phyloP scores from a whole-genome alignment of 257 asterid species.

The Plantago major region DNA sequence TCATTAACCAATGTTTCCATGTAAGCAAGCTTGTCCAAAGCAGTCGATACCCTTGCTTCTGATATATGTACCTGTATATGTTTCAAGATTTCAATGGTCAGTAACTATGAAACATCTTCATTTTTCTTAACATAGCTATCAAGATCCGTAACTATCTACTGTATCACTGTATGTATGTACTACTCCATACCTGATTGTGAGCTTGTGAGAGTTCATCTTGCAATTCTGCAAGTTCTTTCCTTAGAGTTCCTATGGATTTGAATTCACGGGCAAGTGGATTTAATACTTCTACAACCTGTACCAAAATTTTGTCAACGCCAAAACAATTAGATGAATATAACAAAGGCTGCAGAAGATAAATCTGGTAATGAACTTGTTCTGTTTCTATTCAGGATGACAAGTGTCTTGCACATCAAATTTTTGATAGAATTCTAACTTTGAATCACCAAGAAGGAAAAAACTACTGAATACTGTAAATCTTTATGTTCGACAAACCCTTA shows the following conservation, averaged over 20 bases:
- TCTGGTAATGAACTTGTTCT: background rate
- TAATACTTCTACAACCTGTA: constrained; percentile 82
- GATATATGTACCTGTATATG: constrained; percentile 76
- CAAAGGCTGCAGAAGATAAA: background rate
- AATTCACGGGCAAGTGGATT: constrained; percentile 97
- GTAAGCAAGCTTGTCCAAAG: constrained; percentile 86
- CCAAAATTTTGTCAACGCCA: background rate
- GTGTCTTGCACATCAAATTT: background rate
- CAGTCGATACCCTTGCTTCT: constrained; percentile 84
- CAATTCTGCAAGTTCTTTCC: constrained; percentile 80
- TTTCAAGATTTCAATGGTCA: constrained; percentile 19
- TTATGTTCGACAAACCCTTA: too few relatives aligned
- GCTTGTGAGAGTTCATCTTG: constrained; percentile 74
- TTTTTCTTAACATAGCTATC: background rate
- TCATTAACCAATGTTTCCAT: constrained; percentile 83
- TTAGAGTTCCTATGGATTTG: constrained; percentile 85
- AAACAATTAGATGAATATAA: background rate
- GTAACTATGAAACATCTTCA: background rate
- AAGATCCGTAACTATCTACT: background rate
- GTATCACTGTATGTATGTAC: too few relatives aligned
- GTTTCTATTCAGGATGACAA: background rate
- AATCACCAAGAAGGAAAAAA: background rate
- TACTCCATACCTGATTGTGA: constrained; percentile 64
- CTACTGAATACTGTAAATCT: too few relatives aligned
- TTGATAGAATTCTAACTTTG: background rate